Conservation (phyloP, 2,329 filamentous ascomycete species). For the Ophiocordyceps sinensis region DNA sequence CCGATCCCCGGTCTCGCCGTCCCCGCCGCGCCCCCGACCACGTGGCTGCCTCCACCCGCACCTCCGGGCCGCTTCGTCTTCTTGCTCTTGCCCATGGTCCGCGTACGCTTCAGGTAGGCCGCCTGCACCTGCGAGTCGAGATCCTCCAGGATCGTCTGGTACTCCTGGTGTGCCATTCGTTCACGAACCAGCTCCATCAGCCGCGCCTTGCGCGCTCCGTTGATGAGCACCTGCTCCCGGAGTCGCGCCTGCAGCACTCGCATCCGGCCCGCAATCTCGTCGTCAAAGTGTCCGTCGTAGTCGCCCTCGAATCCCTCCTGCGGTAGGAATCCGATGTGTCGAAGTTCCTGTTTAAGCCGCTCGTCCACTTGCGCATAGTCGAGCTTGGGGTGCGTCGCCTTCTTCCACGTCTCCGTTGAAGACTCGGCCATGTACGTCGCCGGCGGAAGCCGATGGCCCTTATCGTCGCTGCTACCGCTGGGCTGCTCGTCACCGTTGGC, state of each 20-base stretch:
- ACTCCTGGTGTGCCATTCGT: slow-evolving; percentile 92
- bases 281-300: slow-evolving; percentile 82
- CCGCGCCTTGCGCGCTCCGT: slow-evolving; percentile 79
- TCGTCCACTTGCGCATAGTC: slow-evolving; percentile 83
- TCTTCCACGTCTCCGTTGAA: slow-evolving; percentile 63
- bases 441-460: slow-evolving; percentile 35
- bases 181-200: slow-evolving; percentile 80
- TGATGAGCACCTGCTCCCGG: slow-evolving; percentile 69
- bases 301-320: slow-evolving; percentile 51
- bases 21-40: slow-evolving; percentile 41
- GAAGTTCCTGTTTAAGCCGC: slow-evolving; percentile 78
- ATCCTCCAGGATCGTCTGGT: slow-evolving; percentile 91
- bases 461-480: slow-evolving; percentile 19
- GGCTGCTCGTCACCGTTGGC: slow-evolving; percentile 20
- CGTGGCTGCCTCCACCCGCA: slow-evolving; percentile 55
- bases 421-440: slow-evolving; percentile 73
- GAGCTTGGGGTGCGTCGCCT: slow-evolving; percentile 57
- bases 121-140: slow-evolving; percentile 89
- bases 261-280: slow-evolving; percentile 82
- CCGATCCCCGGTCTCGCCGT: slow-evolving; percentile 70
- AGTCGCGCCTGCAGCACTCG: slow-evolving; percentile 73
- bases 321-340: slow-evolving; percentile 77
- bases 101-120: slow-evolving; percentile 88
- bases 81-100: slow-evolving; percentile 86
- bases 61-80: slow-evolving; percentile 73